Evolutionary conservation across 169 alveolate species (phyloP), one percentile per base, ranked within the genome.

Genomic region (Plasmodium blacklocki): DNA sequence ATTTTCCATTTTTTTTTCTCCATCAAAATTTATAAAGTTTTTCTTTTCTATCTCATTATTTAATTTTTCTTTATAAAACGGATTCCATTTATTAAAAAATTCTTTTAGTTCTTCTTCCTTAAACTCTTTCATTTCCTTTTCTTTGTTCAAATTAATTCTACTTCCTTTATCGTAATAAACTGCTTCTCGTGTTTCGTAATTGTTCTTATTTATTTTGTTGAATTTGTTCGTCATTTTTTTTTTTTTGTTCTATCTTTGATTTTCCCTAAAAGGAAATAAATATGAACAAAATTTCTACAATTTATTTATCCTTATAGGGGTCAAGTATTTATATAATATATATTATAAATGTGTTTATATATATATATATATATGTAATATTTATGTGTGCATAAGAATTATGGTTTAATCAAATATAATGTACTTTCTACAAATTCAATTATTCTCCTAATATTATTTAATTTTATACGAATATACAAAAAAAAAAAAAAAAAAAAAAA

Each of bases 141-240:
- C 73, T 29, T 21, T 58, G 6, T 32, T 59, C 19, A n/a, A 12
- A 49, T 14, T 32, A 1, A 15, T 60, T 43, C 15, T 63, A 23
- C 21, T 50, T 8, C 54, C 73, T 63, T 54, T 47, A 8, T 83
- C 73, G 66, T 83, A 19, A 23, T 21, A 76, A 21, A 76, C 76
- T n/a, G 60, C 88, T 26, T 76, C 76, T 45, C 88, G 63, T 72
- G 64, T 76, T 43, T 63, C 76, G 56, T 63, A 76, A n/a, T 64
- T 76, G 56, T 18, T 18, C 52, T 76, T 67, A 43, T 26, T 64
- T 47, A 62, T 19, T 50, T 64, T 76, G 74, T 76, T 64, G 60
- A 63, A 64, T 60, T 45, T 76, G 67, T 47, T 63, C n/a, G 76
- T 66, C 88, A 76, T 76, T 54, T 45, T 11, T 59, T 39, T 8